Conservation (phyloP, 1,284 basidiomycete genomes). For the Kalmanozyma brasiliensis region DNA sequence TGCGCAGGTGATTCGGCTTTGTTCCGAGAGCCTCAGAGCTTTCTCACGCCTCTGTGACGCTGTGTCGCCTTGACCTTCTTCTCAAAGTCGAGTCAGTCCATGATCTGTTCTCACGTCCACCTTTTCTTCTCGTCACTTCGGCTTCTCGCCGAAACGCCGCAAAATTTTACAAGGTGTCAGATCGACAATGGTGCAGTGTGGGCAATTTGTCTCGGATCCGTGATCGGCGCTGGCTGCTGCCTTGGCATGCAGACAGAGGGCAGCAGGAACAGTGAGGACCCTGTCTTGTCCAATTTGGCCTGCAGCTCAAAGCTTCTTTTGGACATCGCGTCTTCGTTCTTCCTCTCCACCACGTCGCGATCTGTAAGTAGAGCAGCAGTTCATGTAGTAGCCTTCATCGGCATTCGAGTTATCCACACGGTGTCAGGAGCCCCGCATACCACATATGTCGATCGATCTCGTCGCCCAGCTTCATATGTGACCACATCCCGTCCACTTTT, state of each 20-base stretch:
- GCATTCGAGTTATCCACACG: too few relatives aligned
- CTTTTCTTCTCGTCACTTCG: constrained; percentile 1
- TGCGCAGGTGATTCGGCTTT: constrained; percentile 3
- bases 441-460: too few relatives aligned
- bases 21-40: neutral
- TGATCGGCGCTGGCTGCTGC: constrained; percentile 18
- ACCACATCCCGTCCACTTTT: too few relatives aligned
- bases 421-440: too few relatives aligned
- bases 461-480: too few relatives aligned
- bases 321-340: too few relatives aligned
- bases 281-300: neutral
- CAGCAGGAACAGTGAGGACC: constrained; percentile 5
- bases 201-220: constrained; percentile 12
- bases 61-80: constrained; percentile 1
- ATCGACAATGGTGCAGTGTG: neutral
- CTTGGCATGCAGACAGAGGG: neutral
- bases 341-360: neutral
- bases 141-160: constrained; percentile 42
- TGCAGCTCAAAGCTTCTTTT: neutral
- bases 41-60: too few relatives aligned
- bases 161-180: constrained; percentile 7
- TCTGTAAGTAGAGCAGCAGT: neutral
- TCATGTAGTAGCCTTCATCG: too few relatives aligned
- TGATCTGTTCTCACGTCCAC: too few relatives aligned
- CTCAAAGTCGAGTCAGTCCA: constrained; percentile 24